A percentile compares a stretch with the other conserved stretches of the same genome.
Conservation (phyloP, 768 basidiomycete species). For the Pholiota microspora region DNA sequence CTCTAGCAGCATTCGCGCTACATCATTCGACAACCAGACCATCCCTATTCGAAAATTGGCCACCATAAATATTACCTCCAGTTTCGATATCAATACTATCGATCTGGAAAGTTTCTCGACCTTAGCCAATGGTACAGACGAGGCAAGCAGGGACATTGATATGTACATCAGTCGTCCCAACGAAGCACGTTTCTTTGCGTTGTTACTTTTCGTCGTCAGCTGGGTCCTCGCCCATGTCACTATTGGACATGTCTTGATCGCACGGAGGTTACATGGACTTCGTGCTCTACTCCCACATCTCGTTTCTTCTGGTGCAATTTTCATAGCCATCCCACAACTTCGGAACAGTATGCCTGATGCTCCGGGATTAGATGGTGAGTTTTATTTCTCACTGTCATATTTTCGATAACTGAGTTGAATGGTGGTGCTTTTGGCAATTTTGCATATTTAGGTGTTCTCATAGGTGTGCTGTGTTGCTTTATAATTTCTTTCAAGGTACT, state of each 20-base stretch:
- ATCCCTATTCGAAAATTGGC: constrained; percentile 41
- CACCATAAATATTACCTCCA: constrained; percentile 44
- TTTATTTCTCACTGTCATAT: background rate
- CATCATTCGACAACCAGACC: constrained; percentile 30
- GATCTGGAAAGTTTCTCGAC: constrained; percentile 34
- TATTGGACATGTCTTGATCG: constrained; percentile 43
- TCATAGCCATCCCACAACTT: constrained; percentile 48
- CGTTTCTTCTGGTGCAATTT: constrained; percentile 35
- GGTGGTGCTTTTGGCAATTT: constrained; percentile 1
- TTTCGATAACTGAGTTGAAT: background rate
- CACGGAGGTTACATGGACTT: constrained; percentile 30
- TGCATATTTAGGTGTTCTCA: constrained; percentile 37
- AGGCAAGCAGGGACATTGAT: constrained; percentile 41
- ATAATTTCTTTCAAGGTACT: background rate
- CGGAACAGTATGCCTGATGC: constrained; percentile 58
- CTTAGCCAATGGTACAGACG: constrained; percentile 19
- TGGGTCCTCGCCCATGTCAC: constrained; percentile 58
- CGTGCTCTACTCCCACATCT: constrained; percentile 36
- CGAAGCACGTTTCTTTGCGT: constrained; percentile 40
- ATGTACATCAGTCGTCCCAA: constrained; percentile 43
- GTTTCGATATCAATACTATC: constrained; percentile 39
- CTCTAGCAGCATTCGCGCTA: constrained; percentile 44
- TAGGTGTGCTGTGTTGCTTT: constrained; percentile 34
- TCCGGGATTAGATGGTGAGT: constrained; percentile 45
- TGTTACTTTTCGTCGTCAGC: constrained; percentile 44